Conservation (phyloP, 2,329 filamentous ascomycete genomes). For the Hyphodiscus sp. region DNA sequence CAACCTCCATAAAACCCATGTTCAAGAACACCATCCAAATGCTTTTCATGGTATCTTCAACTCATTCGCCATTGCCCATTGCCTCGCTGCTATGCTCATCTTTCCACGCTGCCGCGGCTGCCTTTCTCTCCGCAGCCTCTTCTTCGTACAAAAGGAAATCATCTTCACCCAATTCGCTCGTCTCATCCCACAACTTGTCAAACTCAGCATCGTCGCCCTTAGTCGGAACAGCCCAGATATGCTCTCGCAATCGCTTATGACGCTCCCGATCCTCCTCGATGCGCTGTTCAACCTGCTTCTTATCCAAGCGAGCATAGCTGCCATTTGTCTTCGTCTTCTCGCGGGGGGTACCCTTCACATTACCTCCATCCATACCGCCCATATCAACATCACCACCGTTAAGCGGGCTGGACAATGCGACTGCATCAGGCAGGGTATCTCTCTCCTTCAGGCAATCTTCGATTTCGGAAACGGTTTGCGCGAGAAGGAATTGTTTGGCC, state of each 20-base stretch:
- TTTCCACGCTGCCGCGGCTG: constrained; percentile 21
- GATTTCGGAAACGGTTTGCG: constrained; percentile 70
- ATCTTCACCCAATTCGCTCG: constrained; percentile 80
- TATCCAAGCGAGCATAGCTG: constrained; percentile 53
- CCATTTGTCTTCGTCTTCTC: constrained; percentile 3
- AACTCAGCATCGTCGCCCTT: constrained; percentile 56
- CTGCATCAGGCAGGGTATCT: constrained; percentile 21
- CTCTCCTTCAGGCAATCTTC: constrained; percentile 77
- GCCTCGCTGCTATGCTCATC: constrained; percentile 16
- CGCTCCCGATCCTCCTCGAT: constrained; percentile 96
- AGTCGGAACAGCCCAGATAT: constrained; percentile 80
- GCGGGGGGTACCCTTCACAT: background rate
- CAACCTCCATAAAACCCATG: background rate
- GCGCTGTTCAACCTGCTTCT: constrained; percentile 85
- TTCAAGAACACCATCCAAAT: background rate
- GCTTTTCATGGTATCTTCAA: background rate
- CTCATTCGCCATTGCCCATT: background rate
- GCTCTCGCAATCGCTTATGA: constrained; percentile 86
- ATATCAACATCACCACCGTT: constrained; percentile 18
- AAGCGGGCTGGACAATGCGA: constrained; percentile 19
- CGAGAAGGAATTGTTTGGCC: constrained; percentile 64
- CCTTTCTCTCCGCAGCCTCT: constrained; percentile 43
- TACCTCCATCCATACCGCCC: constrained; percentile 7
- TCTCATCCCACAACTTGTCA: constrained; percentile 78
- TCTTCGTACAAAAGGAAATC: constrained; percentile 73